A percentile compares a stretch with the other conserved stretches of the same genome.
Conservation (phyloP, 2,329 filamentous ascomycete species). For the Arthroderma sp. region DNA sequence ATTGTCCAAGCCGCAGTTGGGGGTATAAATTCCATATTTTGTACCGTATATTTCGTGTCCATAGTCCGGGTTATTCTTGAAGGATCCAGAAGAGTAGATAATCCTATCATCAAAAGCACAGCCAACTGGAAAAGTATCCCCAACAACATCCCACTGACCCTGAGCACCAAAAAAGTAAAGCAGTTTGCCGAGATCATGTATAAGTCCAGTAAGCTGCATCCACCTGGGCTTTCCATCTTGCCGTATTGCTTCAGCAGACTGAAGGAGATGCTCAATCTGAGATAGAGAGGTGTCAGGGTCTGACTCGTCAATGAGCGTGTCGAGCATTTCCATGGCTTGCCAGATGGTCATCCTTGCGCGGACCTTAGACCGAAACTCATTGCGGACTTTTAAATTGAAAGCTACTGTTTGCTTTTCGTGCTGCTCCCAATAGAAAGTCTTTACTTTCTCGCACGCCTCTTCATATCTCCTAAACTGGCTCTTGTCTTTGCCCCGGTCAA, state of each 20-base stretch:
- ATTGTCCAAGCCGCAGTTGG: slow-evolving; percentile 70
- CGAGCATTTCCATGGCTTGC: slow-evolving; percentile 86
- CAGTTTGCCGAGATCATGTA: slow-evolving; percentile 35
- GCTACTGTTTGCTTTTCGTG: slow-evolving; percentile 46
- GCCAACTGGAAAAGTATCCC: slow-evolving; percentile 39
- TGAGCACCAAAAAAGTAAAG: slow-evolving; percentile 52
- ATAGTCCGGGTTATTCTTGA: slow-evolving; percentile 62
- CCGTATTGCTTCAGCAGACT: slow-evolving; percentile 79
- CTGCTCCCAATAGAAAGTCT: slow-evolving; percentile 68
- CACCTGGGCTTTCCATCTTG: slow-evolving; percentile 47
- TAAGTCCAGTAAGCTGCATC: slow-evolving; percentile 37
- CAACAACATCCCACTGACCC: slow-evolving; percentile 88
- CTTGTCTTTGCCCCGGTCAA: slow-evolving; percentile 67
- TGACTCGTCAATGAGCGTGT: slow-evolving; percentile 79
- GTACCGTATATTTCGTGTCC: slow-evolving; percentile 59
- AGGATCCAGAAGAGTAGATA: slow-evolving; percentile 64
- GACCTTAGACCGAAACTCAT: slow-evolving; percentile 52
- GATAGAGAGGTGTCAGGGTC: slow-evolving; percentile 79
- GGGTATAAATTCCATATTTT: slow-evolving; percentile 64
- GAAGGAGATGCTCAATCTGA: slow-evolving; percentile 81
- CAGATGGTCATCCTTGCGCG: slow-evolving; percentile 72
- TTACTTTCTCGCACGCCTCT: slow-evolving; percentile 69
- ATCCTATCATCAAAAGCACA: slow-evolving; percentile 50
- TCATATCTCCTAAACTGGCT: slow-evolving; percentile 70
- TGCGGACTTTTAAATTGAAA: slow-evolving; percentile 72